These are phyloP conservation scores for Pharus latifolius DNA, from an alignment of 176 grass and related monocot species.

Conservation along the genomic window DNA sequence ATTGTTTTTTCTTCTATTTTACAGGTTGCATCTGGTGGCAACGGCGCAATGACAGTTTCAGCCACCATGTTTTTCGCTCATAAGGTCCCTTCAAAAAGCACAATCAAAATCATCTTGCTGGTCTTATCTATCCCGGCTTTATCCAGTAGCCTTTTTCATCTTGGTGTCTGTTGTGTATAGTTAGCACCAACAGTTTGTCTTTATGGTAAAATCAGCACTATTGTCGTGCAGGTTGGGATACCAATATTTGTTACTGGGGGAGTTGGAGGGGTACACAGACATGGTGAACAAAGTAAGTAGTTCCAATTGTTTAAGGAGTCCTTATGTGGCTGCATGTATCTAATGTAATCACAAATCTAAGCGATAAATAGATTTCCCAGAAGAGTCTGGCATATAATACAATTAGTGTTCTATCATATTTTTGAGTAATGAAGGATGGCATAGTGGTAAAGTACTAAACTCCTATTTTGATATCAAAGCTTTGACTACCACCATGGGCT, in stretches of 20 bases:
- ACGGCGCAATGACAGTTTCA: conserved; percentile 89
- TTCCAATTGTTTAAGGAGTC: background rate
- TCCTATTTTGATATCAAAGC: background rate
- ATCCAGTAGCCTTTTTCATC: background rate
- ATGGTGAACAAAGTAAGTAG: conserved; percentile 80
- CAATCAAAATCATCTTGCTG: background rate
- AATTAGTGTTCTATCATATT: background rate
- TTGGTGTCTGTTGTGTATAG: background rate
- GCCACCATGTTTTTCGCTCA: conserved; percentile 90
- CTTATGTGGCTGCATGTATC: background rate
- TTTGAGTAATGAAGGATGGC: background rate
- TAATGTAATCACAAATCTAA: background rate
- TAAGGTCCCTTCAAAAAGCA: conserved; percentile 37
- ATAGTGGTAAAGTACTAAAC: background rate
- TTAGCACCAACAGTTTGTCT: background rate
- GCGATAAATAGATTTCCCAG: no score
- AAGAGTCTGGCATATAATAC: no score
- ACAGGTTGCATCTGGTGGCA: conserved; percentile 64
- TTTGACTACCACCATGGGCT: background rate
- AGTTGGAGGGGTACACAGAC: conserved; percentile 81
- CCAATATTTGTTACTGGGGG: conserved; percentile 83
- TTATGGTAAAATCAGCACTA: background rate
- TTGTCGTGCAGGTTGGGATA: conserved; percentile 68
- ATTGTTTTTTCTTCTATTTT: conserved; percentile 11
- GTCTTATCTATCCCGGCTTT: background rate